A percentile compares a stretch with the other conserved stretches of the same genome.
These are phyloP conservation scores for Verticillium tricorpus DNA, from an alignment of 2,329 filamentous ascomycete genomes.

Conservation along the genomic window DNA sequence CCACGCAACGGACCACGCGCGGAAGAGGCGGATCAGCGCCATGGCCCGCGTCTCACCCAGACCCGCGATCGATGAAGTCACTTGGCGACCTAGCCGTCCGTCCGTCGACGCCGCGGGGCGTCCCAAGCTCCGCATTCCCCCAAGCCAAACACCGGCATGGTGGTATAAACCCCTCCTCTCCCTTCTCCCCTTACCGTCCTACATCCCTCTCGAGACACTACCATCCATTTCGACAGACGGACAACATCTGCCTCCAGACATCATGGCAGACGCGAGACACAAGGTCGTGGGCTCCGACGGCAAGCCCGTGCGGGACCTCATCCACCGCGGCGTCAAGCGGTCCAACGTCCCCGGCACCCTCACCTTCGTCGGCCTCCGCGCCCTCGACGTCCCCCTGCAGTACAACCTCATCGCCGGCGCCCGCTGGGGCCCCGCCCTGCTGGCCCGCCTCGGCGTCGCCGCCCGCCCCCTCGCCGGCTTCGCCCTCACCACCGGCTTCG, in stretches of 20 bases:
- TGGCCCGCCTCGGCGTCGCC: constrained; percentile 39
- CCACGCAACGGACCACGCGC: not conserved
- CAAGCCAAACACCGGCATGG: not conserved
- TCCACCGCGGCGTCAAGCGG: constrained; percentile 30
- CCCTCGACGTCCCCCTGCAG: constrained; percentile 27
- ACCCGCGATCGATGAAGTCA: not conserved
- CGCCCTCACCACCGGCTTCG: constrained; percentile 23
- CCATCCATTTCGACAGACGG: too few species aligned
- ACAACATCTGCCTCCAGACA: not conserved
- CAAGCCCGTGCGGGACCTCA: constrained; percentile 22
- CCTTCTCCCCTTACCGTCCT: not conserved
- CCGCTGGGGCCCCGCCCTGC: constrained; percentile 37
- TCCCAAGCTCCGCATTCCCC: not conserved
- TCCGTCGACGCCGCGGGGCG: not conserved
- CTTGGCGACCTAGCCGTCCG: not conserved
- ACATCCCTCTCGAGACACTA: too few species aligned
- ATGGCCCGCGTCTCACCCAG: not conserved
- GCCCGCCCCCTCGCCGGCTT: constrained; percentile 35
- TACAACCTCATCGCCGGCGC: constrained; percentile 21
- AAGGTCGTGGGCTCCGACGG: not conserved
- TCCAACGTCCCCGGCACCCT: constrained; percentile 27
- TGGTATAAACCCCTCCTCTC: not conserved
- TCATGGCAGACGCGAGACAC: not conserved
- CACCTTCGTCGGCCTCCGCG: constrained; percentile 33
- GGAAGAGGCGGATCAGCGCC: not conserved